These are phyloP conservation scores for Ophiostoma montium DNA, from an alignment of 2,329 filamentous ascomycete species.

Conservation along the genomic window DNA sequence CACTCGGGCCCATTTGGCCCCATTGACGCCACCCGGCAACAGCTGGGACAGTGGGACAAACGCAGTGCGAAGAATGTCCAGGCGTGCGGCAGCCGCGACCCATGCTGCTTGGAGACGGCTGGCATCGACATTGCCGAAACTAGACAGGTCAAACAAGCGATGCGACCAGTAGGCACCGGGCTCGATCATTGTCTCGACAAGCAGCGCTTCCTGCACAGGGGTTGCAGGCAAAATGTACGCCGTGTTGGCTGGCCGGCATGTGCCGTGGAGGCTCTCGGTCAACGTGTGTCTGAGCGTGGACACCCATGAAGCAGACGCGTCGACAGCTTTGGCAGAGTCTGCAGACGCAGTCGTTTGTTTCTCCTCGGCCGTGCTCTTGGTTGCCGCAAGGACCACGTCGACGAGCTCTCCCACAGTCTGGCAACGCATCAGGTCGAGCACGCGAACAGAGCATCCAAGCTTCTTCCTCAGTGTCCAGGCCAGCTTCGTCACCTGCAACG, in stretches of 20 bases:
- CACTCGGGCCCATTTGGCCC: too few relatives aligned
- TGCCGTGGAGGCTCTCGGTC: neutral
- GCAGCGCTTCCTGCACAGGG: conserved; percentile 24
- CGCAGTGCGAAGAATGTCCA: conserved; percentile 23
- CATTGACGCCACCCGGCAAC: neutral
- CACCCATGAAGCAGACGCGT: too few relatives aligned
- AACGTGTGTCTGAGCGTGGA: too few relatives aligned
- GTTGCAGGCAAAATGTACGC: conserved; percentile 18
- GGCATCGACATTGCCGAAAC: conserved; percentile 16
- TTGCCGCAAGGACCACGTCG: conserved; percentile 8
- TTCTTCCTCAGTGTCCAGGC: conserved; percentile 14
- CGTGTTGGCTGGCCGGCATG: conserved; percentile 7
- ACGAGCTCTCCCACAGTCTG: conserved; percentile 15
- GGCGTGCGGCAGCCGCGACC: conserved; percentile 17
- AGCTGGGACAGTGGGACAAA: conserved; percentile 20
- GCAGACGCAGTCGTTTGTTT: too few relatives aligned
- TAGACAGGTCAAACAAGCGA: conserved; percentile 21
- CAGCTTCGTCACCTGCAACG: conserved; percentile 15
- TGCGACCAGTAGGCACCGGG: conserved; percentile 26
- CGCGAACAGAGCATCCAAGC: conserved; percentile 12
- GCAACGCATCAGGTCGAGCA: conserved; percentile 16
- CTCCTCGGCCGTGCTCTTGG: conserved; percentile 6
- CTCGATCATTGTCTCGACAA: conserved; percentile 25
- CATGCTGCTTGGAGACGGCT: conserved; percentile 20
- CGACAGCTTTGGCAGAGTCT: too few relatives aligned